Evolutionary conservation across 2,329 filamentous ascomycete genomes (phyloP).

Genomic region (Hypoxylon rubiginosum): DNA sequence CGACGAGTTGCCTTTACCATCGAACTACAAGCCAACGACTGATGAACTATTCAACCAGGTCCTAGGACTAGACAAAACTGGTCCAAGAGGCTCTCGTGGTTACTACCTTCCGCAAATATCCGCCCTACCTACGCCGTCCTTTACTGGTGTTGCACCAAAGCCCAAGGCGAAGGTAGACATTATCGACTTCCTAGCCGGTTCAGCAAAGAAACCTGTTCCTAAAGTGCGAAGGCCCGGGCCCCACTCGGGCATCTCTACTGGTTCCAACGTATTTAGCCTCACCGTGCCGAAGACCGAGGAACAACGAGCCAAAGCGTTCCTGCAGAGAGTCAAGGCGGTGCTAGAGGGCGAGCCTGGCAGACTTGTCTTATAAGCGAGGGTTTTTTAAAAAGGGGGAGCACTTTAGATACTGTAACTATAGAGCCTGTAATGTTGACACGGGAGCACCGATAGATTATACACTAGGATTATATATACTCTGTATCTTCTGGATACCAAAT

Average conservation of each 20-base stretch:
- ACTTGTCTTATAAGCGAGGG: slow-evolving; percentile 69
- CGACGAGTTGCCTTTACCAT: slow-evolving; percentile 80
- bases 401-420: slow-evolving; percentile 43
- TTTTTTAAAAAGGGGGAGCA: slow-evolving; percentile 5
- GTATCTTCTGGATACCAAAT: background rate
- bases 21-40: slow-evolving; percentile 74
- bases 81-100: slow-evolving; percentile 69
- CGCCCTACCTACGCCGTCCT: slow-evolving; percentile 64
- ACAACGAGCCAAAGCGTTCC: slow-evolving; percentile 82
- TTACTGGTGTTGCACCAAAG: slow-evolving; percentile 51
- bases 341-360: slow-evolving; percentile 84
- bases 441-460: slow-evolving; percentile 44
- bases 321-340: slow-evolving; percentile 87
- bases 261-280: slow-evolving; percentile 84
- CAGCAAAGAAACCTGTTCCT: slow-evolving; percentile 49
- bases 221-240: slow-evolving; percentile 53
- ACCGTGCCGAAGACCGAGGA: slow-evolving; percentile 84
- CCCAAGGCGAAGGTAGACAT: slow-evolving; percentile 76
- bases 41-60: slow-evolving; percentile 92
- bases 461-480: slow-evolving; percentile 28
- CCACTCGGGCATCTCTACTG: slow-evolving; percentile 63
- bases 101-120: slow-evolving; percentile 79
- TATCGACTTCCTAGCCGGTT: slow-evolving; percentile 80
- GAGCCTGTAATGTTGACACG: slow-evolving; percentile 37
- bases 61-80: slow-evolving; percentile 73